Percentiles rank a stretch among this genome's conserved stretches.
phyloP scores from a whole-genome alignment of 768 basidiomycete genomes.

The Coprinopsis strossmayeri region DNA sequence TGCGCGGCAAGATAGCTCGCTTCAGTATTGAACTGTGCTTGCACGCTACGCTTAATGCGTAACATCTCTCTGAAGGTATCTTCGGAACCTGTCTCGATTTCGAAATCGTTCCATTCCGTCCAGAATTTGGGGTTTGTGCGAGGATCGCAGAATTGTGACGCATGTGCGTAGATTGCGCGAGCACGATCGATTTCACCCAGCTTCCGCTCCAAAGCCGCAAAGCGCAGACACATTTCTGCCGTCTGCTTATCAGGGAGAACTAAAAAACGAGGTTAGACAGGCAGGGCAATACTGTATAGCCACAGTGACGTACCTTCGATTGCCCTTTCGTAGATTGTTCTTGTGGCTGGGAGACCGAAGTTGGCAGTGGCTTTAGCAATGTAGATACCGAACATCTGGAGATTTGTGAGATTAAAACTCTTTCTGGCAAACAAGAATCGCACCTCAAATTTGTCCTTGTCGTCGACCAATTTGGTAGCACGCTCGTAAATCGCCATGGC shows the following conservation, averaged over 20 bases:
- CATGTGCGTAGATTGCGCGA: constrained; percentile 93
- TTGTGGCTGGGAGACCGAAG: constrained; percentile 92
- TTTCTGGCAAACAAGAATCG: constrained; percentile 14
- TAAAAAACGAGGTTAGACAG: constrained; percentile 13
- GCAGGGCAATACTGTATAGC: no score
- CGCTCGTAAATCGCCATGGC: constrained; percentile 96
- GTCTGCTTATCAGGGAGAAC: constrained; percentile 90
- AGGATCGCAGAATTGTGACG: constrained; percentile 98
- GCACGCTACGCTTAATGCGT: constrained; percentile 95
- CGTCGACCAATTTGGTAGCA: constrained; percentile 78
- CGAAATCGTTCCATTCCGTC: constrained; percentile 95
- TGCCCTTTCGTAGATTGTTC: constrained; percentile 94
- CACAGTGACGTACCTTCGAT: constrained; percentile 64
- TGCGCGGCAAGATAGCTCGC: constrained; percentile 90
- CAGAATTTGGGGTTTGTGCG: constrained; percentile 89
- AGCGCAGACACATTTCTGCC: constrained; percentile 95
- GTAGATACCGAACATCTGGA: constrained; percentile 92
- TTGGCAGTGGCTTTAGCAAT: constrained; percentile 95
- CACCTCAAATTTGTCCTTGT: constrained; percentile 94
- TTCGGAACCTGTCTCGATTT: constrained; percentile 97
- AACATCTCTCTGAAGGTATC: constrained; percentile 97
- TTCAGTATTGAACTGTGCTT: constrained; percentile 98
- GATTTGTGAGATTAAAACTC: neutral
- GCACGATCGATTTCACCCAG: constrained; percentile 98
- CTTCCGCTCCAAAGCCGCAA: constrained; percentile 93